These are phyloP conservation scores for Arthrobotrys musiformis DNA, from an alignment of 2,329 filamentous ascomycete species.

Conservation along the genomic window DNA sequence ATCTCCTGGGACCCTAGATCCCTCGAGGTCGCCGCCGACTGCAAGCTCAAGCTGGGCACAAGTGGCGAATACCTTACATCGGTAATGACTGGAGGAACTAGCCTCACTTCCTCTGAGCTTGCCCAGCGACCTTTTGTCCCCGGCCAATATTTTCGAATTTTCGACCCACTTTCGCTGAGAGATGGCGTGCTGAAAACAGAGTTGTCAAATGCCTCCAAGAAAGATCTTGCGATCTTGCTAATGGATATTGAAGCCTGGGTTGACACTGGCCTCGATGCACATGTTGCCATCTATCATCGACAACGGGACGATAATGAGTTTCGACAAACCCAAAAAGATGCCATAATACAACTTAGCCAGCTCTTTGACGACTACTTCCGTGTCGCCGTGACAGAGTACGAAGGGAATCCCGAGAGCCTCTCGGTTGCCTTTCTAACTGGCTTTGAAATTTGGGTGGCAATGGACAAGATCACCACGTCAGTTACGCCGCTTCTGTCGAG, in stretches of 20 bases:
- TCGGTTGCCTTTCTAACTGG: conserved; percentile 70
- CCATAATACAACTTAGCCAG: conserved; percentile 57
- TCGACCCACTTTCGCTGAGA: not conserved
- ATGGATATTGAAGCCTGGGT: conserved; percentile 68
- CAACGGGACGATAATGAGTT: not conserved
- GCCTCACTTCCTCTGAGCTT: conserved; percentile 37
- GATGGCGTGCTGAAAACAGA: not conserved
- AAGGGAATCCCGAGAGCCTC: conserved; percentile 63
- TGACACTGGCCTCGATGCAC: conserved; percentile 61
- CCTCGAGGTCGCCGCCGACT: conserved; percentile 5
- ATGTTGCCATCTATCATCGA: conserved; percentile 60
- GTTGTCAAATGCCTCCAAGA: conserved; percentile 37
- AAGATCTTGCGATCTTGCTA: conserved; percentile 60
- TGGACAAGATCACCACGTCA: conserved; percentile 66
- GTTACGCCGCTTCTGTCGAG: conserved; percentile 64
- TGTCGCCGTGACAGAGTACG: conserved; percentile 61
- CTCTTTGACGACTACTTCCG: conserved; percentile 62
- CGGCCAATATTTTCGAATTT: conserved; percentile 35
- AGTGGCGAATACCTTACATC: conserved; percentile 20
- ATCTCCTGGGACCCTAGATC: conserved; percentile 17
- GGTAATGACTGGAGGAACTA: conserved; percentile 1
- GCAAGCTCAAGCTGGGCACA: not conserved
- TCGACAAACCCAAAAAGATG: conserved; percentile 51
- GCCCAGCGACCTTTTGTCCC: conserved; percentile 25
- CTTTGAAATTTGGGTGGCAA: conserved; percentile 71